Evolutionary conservation across 2,329 filamentous ascomycete genomes (phyloP).

Genomic region (Colletotrichum siamense): DNA sequence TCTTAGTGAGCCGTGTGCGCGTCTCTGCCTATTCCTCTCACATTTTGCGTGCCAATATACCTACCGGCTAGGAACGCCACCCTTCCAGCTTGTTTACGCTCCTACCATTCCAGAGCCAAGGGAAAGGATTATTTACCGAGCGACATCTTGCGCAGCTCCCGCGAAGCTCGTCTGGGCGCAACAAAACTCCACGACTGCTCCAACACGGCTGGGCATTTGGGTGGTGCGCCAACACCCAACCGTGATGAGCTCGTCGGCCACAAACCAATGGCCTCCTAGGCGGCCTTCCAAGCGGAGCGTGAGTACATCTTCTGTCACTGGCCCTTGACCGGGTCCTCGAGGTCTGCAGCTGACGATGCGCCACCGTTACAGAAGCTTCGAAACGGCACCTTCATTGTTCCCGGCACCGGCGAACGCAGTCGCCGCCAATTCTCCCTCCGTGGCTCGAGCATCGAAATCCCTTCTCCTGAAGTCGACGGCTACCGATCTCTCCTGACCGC

Average conservation of each 20-base stretch:
- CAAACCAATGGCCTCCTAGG: constrained; percentile 42
- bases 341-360: not conserved
- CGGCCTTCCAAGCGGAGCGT: constrained; percentile 53
- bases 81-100: not conserved
- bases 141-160: not conserved
- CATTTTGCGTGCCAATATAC: not conserved
- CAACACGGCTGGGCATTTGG: constrained; percentile 8
- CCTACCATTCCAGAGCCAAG: not conserved
- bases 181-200: constrained; percentile 31
- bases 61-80: not conserved
- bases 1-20: not conserved
- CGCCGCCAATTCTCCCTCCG: constrained; percentile 81
- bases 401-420: constrained; percentile 83
- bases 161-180: constrained; percentile 20
- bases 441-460: constrained; percentile 44
- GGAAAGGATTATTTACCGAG: not conserved
- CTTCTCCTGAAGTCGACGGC: constrained; percentile 33
- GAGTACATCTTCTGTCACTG: constrained; percentile 24
- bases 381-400: constrained; percentile 87
- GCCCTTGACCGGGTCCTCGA: not conserved
- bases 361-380: constrained; percentile 66
- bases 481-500: constrained; percentile 40
- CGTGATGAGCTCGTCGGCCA: constrained; percentile 24
- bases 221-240: constrained; percentile 19
- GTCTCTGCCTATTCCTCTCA: not conserved